Evolutionary conservation across 2,329 filamentous ascomycete genomes (phyloP).

Genomic region (Cladophialophora psammophila): DNA sequence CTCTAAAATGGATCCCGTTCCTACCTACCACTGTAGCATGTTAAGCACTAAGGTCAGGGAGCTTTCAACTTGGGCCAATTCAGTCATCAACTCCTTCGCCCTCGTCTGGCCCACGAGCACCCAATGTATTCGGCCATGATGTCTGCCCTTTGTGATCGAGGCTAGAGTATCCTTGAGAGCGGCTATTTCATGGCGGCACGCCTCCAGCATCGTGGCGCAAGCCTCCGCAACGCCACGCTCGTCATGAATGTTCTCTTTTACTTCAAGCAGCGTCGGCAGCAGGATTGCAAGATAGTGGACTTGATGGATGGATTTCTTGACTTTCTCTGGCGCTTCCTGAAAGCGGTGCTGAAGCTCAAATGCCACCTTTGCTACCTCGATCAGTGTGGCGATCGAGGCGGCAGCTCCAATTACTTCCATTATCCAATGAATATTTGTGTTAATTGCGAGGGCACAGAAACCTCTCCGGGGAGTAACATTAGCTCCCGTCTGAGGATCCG

Average conservation of each 20-base stretch:
- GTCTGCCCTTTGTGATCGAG: not conserved
- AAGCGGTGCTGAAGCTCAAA: constrained; percentile 1
- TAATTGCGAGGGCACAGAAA: not conserved
- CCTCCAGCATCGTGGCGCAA: not conserved
- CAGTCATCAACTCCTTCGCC: not conserved
- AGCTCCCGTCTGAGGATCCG: no score
- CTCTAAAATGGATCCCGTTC: not conserved
- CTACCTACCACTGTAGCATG: not conserved
- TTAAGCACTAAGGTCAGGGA: constrained; percentile 4
- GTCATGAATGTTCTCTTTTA: not conserved
- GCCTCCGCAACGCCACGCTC: no score
- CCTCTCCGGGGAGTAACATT: no score
- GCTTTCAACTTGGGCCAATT: not conserved
- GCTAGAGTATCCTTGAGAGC: not conserved
- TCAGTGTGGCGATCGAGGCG: not conserved
- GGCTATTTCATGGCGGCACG: not conserved
- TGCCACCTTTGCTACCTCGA: not conserved
- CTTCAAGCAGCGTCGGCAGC: not conserved
- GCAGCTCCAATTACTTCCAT: not conserved
- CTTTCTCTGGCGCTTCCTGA: not conserved
- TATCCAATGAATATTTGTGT: not conserved
- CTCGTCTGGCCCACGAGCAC: not conserved
- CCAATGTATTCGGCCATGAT: not conserved
- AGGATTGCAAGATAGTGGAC: not conserved
- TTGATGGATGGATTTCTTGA: not conserved